phyloP scores from a whole-genome alignment of 345 rosid species.

The Chamaenerion angustifolium region DNA sequence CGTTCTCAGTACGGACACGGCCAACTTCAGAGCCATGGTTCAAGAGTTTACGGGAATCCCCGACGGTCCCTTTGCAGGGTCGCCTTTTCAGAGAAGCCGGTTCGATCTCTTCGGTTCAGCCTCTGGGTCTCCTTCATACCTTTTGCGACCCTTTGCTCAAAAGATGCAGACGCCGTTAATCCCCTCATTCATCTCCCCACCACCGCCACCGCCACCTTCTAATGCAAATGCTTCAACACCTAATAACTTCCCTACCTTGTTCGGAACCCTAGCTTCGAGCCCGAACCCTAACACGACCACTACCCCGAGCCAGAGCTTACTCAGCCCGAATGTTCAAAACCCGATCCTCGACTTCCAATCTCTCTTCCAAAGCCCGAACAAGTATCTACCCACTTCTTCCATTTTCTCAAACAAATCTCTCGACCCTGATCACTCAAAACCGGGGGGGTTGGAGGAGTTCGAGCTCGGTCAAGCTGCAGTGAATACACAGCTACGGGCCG shows the following conservation, averaged over 20 bases:
- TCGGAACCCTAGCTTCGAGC: conserved; percentile 22
- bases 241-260: conserved; percentile 11
- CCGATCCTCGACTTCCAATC: conserved; percentile 51
- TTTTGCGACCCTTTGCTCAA: conserved; percentile 14
- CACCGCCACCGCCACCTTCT: conserved; percentile 19
- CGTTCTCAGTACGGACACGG: conserved; percentile 73
- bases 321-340: conserved; percentile 31
- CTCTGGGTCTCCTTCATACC: conserved; percentile 31
- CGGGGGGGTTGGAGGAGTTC: conserved; percentile 35
- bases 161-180: conserved; percentile 1
- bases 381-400: conserved; percentile 18
- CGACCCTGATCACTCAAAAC: conserved; percentile 11
- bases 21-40: conserved; percentile 93
- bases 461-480: conserved; percentile 19
- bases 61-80: conserved; percentile 61
- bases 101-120: conserved; percentile 49
- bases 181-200: conserved; percentile 22
- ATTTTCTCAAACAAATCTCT: conserved; percentile 14
- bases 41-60: conserved; percentile 98
- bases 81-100: conserved; percentile 44
- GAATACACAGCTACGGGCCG: not conserved
- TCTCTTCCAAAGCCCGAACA: conserved; percentile 38
- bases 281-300: not conserved
- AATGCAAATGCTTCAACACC: conserved; percentile 1
- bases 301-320: conserved; percentile 17